Percentiles rank a stretch among this genome's conserved stretches.
Conservation (phyloP, 2,329 filamentous ascomycete genomes). For the Hymenoscyphus repandus region DNA sequence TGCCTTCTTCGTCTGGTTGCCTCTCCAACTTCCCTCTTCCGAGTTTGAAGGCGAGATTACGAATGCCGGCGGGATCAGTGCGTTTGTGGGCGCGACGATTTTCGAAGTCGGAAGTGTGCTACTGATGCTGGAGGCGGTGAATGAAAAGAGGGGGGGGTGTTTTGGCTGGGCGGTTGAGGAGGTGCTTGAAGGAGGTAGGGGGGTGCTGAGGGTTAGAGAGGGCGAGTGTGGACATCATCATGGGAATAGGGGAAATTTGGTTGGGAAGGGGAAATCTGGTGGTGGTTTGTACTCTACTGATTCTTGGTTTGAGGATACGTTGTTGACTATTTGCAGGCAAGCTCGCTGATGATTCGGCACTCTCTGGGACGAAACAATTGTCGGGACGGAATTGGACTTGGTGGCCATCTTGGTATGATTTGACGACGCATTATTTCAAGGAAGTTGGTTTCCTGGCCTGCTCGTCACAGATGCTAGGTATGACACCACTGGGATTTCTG, state of each 20-base stretch:
- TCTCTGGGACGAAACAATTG: too few species aligned
- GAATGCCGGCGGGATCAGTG: constrained; percentile 54
- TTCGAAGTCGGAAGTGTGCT: constrained; percentile 61
- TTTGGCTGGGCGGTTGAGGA: constrained; percentile 64
- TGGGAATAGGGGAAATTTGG: constrained; percentile 33
- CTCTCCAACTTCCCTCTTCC: constrained; percentile 45
- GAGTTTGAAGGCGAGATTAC: constrained; percentile 49
- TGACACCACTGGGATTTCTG: background rate
- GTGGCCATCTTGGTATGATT: constrained; percentile 52
- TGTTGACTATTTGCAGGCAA: background rate
- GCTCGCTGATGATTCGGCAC: background rate
- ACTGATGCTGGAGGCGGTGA: constrained; percentile 63
- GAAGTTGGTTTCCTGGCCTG: constrained; percentile 60
- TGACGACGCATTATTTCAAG: constrained; percentile 54
- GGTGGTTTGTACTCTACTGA: constrained; percentile 9
- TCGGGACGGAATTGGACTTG: constrained; percentile 45
- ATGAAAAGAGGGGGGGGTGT: constrained; percentile 58
- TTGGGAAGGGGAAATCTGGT: constrained; percentile 29
- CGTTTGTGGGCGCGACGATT: constrained; percentile 61
- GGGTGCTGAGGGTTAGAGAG: constrained; percentile 16
- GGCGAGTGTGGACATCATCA: constrained; percentile 38
- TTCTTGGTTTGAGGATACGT: background rate
- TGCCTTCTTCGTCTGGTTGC: constrained; percentile 59
- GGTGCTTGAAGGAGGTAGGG: constrained; percentile 30
- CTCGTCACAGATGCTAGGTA: constrained; percentile 47